A percentile compares a stretch with the other conserved stretches of the same genome.
Conservation (phyloP, 257 asterid species). For the Petrea volubilis region DNA sequence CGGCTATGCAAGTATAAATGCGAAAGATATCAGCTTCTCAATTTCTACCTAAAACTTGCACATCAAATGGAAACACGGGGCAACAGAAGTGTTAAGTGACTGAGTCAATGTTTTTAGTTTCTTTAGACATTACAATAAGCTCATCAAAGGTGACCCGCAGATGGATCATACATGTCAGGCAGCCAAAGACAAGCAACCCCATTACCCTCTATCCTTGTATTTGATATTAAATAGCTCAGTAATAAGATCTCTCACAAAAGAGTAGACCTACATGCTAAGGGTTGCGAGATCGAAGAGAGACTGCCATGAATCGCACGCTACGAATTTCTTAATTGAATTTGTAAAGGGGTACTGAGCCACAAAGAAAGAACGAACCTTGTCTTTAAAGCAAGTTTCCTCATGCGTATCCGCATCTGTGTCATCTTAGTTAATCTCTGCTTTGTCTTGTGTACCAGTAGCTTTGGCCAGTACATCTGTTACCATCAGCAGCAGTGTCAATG, state of each 20-base stretch:
- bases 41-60: neutral
- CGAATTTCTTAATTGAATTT: too few species aligned
- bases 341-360: neutral
- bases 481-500: neutral
- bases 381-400: constrained; percentile 94
- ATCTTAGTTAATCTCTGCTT: constrained; percentile 94
- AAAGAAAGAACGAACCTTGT: constrained; percentile 56
- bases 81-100: too few species aligned
- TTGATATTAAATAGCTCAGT: too few species aligned
- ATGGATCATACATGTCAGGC: too few species aligned
- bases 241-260: too few species aligned
- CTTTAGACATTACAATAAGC: too few species aligned
- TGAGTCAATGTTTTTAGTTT: too few species aligned
- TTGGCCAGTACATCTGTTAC: constrained; percentile 88
- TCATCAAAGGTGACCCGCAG: too few species aligned
- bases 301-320: too few species aligned
- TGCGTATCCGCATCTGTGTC: constrained; percentile 98
- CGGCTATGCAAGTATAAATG: neutral
- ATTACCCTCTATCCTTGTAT: too few species aligned
- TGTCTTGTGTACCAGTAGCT: constrained; percentile 80
- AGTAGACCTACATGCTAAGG: neutral
- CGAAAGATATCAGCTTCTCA: neutral
- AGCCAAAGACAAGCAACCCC: too few species aligned
- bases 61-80: neutral
- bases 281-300: neutral